These are phyloP conservation scores for Furcasterigmium furcatum DNA, from an alignment of 2,329 filamentous ascomycete genomes.

Conservation along the genomic window DNA sequence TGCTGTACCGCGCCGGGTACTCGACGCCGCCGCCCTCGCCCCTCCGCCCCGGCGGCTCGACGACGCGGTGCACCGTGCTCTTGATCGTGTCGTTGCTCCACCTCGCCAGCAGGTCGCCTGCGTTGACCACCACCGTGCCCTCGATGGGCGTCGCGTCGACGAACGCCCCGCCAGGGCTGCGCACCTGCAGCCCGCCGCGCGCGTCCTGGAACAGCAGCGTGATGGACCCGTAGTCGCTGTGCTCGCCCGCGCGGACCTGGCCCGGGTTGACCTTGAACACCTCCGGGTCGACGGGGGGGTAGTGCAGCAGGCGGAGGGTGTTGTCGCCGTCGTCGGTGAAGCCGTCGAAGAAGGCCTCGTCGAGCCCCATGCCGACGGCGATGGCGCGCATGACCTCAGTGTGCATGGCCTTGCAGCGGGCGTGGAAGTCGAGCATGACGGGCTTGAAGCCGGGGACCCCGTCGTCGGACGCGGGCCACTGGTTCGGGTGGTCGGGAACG, in stretches of 20 bases:
- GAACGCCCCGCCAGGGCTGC: constrained; percentile 72
- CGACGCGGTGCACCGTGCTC: constrained; percentile 85
- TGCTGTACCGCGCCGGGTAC: constrained; percentile 78
- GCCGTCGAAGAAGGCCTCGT: constrained; percentile 70
- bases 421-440: constrained; percentile 74
- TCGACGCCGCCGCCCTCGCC: constrained; percentile 45
- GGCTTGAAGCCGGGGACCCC: constrained; percentile 57
- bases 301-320: constrained; percentile 72
- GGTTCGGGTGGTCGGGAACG: constrained; percentile 64
- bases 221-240: constrained; percentile 65
- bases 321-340: constrained; percentile 71
- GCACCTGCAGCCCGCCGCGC: constrained; percentile 53
- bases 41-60: constrained; percentile 77
- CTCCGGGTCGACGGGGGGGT: constrained; percentile 63
- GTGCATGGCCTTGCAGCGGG: constrained; percentile 72
- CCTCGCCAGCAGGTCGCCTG: constrained; percentile 78
- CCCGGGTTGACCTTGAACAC: constrained; percentile 65
- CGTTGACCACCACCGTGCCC: constrained; percentile 83
- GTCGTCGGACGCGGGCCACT: constrained; percentile 63
- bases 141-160: constrained; percentile 81
- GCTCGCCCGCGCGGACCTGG: constrained; percentile 74
- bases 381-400: constrained; percentile 79
- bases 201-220: constrained; percentile 61
- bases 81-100: constrained; percentile 93
- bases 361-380: constrained; percentile 74